Percentiles rank a stretch among this genome's conserved stretches.
phyloP scores from a whole-genome alignment of 2,329 filamentous ascomycete genomes.

The Nemania diffusa region DNA sequence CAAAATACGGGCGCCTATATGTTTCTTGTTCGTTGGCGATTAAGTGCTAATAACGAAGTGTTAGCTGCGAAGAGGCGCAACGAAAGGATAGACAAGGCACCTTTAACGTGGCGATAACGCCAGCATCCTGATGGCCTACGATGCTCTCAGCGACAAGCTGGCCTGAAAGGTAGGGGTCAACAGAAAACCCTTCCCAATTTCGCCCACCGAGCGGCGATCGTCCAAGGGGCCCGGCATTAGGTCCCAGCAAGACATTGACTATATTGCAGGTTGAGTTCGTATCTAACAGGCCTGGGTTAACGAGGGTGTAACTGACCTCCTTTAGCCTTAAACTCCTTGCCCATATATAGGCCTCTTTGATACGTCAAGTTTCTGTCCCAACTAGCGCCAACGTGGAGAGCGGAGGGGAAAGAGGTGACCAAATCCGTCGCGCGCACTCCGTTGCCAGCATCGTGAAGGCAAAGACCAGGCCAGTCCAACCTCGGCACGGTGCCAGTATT shows the following conservation, averaged over 20 bases:
- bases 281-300: neutral
- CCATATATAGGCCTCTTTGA: conserved; percentile 63
- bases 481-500: conserved; percentile 59
- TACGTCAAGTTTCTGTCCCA: conserved; percentile 67
- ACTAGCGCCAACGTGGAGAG: conserved; percentile 58
- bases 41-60: conserved; percentile 59
- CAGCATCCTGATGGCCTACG: conserved; percentile 78
- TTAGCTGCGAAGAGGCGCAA: conserved; percentile 20
- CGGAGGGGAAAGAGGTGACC: conserved; percentile 60
- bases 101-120: conserved; percentile 81
- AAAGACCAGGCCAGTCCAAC: conserved; percentile 59
- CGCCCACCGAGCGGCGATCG: conserved; percentile 73
- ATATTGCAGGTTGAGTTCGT: conserved; percentile 18
- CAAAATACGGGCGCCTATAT: conserved; percentile 55
- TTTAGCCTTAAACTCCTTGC: conserved; percentile 65
- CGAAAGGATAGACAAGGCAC: conserved; percentile 39
- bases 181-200: conserved; percentile 73
- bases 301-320: conserved; percentile 49
- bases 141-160: conserved; percentile 77
- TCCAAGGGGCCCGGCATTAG: conserved; percentile 76
- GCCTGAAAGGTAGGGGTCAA: conserved; percentile 78
- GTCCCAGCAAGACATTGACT: conserved; percentile 71
- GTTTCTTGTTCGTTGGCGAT: conserved; percentile 72
- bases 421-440: conserved; percentile 60
- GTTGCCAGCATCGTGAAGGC: conserved; percentile 62